Evolutionary conservation across 2,329 filamentous ascomycete genomes (phyloP).

Genomic region (Dryadomyces quercus-mongolicae): DNA sequence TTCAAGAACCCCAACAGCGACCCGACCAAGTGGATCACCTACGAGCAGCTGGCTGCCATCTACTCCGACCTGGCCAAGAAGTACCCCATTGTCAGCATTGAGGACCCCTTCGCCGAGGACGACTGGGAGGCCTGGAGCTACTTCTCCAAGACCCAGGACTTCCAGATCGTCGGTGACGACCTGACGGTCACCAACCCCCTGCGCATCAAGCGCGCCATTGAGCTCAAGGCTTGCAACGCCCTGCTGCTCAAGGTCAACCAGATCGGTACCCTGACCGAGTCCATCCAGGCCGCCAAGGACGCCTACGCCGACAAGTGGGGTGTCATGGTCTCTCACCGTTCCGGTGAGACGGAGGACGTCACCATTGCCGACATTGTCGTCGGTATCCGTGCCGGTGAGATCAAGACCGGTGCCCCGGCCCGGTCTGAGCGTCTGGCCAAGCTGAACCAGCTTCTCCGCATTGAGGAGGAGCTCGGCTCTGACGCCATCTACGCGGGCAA

Average conservation of each 20-base stretch:
- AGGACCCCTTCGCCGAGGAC: slow-evolving; percentile 98
- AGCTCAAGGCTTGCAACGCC: slow-evolving; percentile 97
- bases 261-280: slow-evolving; percentile 97
- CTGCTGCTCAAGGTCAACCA: slow-evolving; percentile 99
- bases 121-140: slow-evolving; percentile 99
- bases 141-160: slow-evolving; percentile 98
- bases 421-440: slow-evolving; percentile 98
- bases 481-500: slow-evolving; percentile 84
- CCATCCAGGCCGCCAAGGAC: slow-evolving; percentile 98
- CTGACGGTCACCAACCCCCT: slow-evolving; percentile 97
- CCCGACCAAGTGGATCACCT: slow-evolving; percentile 93
- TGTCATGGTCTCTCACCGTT: slow-evolving; percentile 99
- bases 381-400: slow-evolving; percentile 91
- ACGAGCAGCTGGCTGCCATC: slow-evolving; percentile 87
- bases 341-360: slow-evolving; percentile 98
- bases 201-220: slow-evolving; percentile 99
- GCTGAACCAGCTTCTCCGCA: slow-evolving; percentile 99
- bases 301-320: slow-evolving; percentile 93
- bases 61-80: slow-evolving; percentile 83
- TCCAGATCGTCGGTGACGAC: slow-evolving; percentile 98
- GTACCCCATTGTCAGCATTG: slow-evolving; percentile 97
- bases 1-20: slow-evolving; percentile 99
- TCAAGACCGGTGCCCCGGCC: slow-evolving; percentile 95
- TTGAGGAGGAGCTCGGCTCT: slow-evolving; percentile 95
- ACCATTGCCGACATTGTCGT: slow-evolving; percentile 98